Conservation (phyloP, 108 stramenopile genomes). For the Bacterosira constricta region DNA sequence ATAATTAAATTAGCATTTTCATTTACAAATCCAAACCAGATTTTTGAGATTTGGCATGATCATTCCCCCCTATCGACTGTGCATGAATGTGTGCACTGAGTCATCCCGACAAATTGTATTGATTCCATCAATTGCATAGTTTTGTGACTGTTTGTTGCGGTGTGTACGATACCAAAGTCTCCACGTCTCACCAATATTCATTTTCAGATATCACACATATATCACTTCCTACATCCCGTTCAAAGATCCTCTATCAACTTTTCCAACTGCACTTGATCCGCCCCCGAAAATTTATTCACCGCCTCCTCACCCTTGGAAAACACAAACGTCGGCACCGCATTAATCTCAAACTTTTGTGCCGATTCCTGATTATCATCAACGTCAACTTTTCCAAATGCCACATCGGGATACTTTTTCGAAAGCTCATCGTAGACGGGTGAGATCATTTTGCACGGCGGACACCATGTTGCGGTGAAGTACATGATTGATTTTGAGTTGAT, state of each 20-base stretch:
- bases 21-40: too few relatives aligned
- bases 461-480: slow-evolving; percentile 83
- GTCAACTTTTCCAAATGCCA: slow-evolving; percentile 83
- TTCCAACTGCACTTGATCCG: slow-evolving; percentile 65
- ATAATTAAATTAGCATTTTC: too few relatives aligned
- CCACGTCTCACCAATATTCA: too few relatives aligned
- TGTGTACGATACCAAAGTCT: too few relatives aligned
- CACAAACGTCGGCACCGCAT: slow-evolving; percentile 79
- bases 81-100: too few relatives aligned
- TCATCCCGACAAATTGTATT: too few relatives aligned
- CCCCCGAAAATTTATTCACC: slow-evolving; percentile 69
- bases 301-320: slow-evolving; percentile 58
- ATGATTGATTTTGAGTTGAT: slow-evolving; percentile 68
- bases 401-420: slow-evolving; percentile 61
- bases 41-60: too few relatives aligned
- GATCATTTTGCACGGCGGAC: slow-evolving; percentile 74
- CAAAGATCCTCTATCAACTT: slow-evolving; percentile 41
- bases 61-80: too few relatives aligned
- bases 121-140: too few relatives aligned
- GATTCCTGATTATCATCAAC: slow-evolving; percentile 78
- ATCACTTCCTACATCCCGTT: too few relatives aligned
- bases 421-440: slow-evolving; percentile 69
- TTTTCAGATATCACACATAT: too few relatives aligned
- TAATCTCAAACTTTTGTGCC: slow-evolving; percentile 68
- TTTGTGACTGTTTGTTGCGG: too few relatives aligned